Percentiles rank a stretch among this genome's conserved stretches.
Conservation (phyloP, 768 basidiomycete species). For the Coprinellus micaceus region DNA sequence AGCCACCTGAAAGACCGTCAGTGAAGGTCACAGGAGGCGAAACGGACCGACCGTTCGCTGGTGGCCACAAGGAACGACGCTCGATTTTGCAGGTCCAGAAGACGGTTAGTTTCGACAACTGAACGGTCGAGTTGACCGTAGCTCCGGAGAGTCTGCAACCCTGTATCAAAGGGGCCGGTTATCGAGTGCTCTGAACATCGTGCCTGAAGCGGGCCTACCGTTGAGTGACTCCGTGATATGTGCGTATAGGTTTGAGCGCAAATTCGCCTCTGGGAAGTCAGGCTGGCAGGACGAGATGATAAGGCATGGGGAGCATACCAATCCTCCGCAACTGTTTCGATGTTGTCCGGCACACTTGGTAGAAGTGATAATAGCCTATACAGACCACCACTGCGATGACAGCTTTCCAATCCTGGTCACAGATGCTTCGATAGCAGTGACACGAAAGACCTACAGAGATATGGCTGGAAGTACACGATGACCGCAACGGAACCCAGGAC, state of each 20-base stretch:
- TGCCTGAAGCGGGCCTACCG: slow-evolving; percentile 29
- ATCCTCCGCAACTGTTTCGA: slow-evolving; percentile 66
- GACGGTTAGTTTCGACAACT: slow-evolving; percentile 56
- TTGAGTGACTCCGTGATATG: slow-evolving; percentile 76
- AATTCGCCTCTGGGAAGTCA: slow-evolving; percentile 50
- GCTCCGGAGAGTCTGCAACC: slow-evolving; percentile 66
- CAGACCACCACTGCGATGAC: slow-evolving; percentile 49
- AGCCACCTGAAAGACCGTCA: slow-evolving; percentile 48
- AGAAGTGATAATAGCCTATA: slow-evolving; percentile 63
- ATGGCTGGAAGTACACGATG: slow-evolving; percentile 54
- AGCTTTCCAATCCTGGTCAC: no score
- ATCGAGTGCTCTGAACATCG: no score
- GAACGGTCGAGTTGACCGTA: slow-evolving; percentile 65
- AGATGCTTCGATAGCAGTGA: no score
- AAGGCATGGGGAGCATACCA: slow-evolving; percentile 19
- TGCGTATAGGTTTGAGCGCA: slow-evolving; percentile 70
- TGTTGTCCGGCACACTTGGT: slow-evolving; percentile 63
- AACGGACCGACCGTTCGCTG: slow-evolving; percentile 49
- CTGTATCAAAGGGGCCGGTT: no score
- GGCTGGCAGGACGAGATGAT: not conserved
- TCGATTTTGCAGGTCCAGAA: slow-evolving; percentile 71
- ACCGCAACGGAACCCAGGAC: slow-evolving; percentile 51
- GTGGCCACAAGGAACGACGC: slow-evolving; percentile 62
- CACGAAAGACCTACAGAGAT: slow-evolving; percentile 49
- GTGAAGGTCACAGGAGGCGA: not conserved